These are phyloP conservation scores for Scheffersomyces cryptocercus DNA, from an alignment of 1,139 yeast genomes.

Conservation along the genomic window DNA sequence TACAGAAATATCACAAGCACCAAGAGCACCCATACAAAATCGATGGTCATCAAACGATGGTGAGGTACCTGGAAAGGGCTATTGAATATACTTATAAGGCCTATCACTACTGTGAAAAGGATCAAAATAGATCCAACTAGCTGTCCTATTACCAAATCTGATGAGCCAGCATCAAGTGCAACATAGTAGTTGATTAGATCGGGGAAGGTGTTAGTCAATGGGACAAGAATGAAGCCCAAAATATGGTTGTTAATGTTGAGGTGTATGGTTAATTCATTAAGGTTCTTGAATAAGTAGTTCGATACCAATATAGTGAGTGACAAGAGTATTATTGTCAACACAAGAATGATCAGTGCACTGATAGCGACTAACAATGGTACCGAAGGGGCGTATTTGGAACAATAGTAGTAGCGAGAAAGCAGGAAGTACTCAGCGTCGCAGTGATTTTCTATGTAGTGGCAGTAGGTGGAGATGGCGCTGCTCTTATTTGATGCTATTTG, in stretches of 20 bases:
- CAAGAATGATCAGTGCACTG: constrained; percentile 17
- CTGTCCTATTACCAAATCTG: constrained; percentile 44
- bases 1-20: constrained; percentile 40
- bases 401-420: constrained; percentile 29
- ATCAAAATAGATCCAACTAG: constrained; percentile 40
- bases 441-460: constrained; percentile 20
- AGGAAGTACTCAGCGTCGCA: constrained; percentile 28
- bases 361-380: constrained; percentile 9
- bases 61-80: constrained; percentile 24
- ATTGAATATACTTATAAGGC: constrained; percentile 30
- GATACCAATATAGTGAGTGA: constrained; percentile 39
- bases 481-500: neutral
- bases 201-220: constrained; percentile 42
- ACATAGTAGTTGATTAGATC: constrained; percentile 41
- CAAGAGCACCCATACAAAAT: constrained; percentile 33
- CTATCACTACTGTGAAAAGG: constrained; percentile 38
- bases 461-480: constrained; percentile 10
- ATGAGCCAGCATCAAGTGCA: constrained; percentile 30
- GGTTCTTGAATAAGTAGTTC: constrained; percentile 33
- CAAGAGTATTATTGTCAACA: constrained; percentile 20
- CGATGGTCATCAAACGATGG: constrained; percentile 25
- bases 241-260: constrained; percentile 32
- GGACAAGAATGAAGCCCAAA: constrained; percentile 38
- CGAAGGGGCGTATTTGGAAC: constrained; percentile 12
- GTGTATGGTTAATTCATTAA: constrained; percentile 28